Evolutionary conservation across 495 filamentous ascomycete species (phyloP).

Genomic region (Lophium mytilinum): DNA sequence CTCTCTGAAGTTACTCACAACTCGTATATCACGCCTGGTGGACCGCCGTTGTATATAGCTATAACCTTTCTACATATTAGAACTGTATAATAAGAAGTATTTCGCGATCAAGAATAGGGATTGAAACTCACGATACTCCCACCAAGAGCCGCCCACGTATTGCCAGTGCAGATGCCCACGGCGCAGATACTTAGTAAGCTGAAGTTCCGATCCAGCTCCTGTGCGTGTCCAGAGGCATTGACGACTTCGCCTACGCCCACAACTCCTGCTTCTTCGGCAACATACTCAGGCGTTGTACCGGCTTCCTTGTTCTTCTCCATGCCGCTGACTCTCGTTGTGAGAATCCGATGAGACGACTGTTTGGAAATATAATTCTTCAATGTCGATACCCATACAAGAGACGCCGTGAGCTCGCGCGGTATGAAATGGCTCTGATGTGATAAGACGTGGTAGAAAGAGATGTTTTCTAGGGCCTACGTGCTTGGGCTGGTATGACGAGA

Average conservation of each 20-base stretch:
- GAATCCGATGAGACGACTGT: background rate
- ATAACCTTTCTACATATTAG: constrained; percentile 17
- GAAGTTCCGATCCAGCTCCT: constrained; percentile 55
- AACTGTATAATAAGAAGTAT: background rate
- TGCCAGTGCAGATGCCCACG: constrained; percentile 48
- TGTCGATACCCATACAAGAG: too few species aligned
- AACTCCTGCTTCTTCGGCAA: constrained; percentile 1
- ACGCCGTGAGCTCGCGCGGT: too few species aligned
- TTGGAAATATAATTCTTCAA: too few species aligned
- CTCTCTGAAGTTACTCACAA: constrained; percentile 31
- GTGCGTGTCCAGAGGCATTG: constrained; percentile 51
- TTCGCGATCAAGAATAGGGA: background rate
- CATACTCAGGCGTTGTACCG: background rate
- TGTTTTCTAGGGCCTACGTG: too few species aligned
- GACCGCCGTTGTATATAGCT: constrained; percentile 45
- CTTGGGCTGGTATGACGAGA: too few species aligned
- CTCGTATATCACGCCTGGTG: constrained; percentile 50
- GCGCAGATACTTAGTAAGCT: constrained; percentile 50
- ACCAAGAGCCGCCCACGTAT: constrained; percentile 53
- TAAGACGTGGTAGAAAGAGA: too few species aligned
- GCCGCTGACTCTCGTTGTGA: background rate
- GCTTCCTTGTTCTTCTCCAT: constrained; percentile 1
- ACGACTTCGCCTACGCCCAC: constrained; percentile 27
- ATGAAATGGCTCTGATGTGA: too few species aligned
- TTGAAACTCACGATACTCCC: constrained; percentile 39